Conservation (phyloP, 768 basidiomycete species). For the Russula abietina region DNA sequence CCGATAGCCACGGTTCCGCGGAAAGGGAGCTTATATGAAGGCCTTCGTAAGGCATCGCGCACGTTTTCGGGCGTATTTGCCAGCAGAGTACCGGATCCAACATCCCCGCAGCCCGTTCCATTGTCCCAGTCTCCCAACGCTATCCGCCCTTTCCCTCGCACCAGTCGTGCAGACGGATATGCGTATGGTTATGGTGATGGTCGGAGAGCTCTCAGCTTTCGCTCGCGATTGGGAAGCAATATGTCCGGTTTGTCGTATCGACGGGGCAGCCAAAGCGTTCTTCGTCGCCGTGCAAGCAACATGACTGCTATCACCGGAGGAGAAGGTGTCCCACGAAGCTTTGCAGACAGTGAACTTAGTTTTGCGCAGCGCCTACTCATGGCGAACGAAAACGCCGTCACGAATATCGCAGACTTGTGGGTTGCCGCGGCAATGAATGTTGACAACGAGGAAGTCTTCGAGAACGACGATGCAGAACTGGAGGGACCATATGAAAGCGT, state of each 20-base stretch:
- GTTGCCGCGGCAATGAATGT: conserved; percentile 95
- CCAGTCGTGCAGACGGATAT: conserved; percentile 63
- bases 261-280: conserved; percentile 49
- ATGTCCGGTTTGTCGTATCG: conserved; percentile 32
- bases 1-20: conserved; percentile 33
- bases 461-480: conserved; percentile 40
- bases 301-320: conserved; percentile 28
- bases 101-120: conserved; percentile 31
- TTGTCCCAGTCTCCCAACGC: conserved; percentile 37
- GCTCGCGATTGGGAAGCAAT: conserved; percentile 19
- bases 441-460: conserved; percentile 80
- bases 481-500: conserved; percentile 25
- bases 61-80: conserved; percentile 57
- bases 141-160: conserved; percentile 44
- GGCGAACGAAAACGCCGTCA: conserved; percentile 93
- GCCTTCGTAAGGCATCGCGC: conserved; percentile 37
- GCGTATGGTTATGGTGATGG: conserved; percentile 67
- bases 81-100: conserved; percentile 42
- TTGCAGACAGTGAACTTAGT: conserved; percentile 54
- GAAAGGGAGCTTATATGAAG: conserved; percentile 12
- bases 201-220: conserved; percentile 33
- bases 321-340: conserved; percentile 38
- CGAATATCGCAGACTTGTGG: conserved; percentile 95
- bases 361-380: conserved; percentile 84
- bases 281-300: conserved; percentile 47